Percentiles rank a stretch among this genome's conserved stretches.
Evolutionary conservation across 345 rosid genomes (phyloP).

Genomic region (Kernera saxatilis): DNA sequence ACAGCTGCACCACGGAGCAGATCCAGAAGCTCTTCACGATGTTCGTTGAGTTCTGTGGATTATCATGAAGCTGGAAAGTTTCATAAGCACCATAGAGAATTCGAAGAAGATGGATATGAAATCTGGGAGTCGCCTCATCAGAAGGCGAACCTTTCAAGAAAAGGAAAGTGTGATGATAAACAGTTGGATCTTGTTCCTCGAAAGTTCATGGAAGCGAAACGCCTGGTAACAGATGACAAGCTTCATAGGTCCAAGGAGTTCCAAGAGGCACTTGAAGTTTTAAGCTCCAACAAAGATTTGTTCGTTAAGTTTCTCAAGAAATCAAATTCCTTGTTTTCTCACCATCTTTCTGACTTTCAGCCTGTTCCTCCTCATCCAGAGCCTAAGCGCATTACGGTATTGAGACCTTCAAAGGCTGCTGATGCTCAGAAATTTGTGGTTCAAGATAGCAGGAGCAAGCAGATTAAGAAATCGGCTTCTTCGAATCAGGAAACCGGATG

Average conservation of each 20-base stretch:
- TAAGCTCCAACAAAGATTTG: constrained; percentile 69
- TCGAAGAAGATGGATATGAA: not conserved
- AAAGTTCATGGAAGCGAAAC: constrained; percentile 82
- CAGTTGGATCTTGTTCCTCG: constrained; percentile 77
- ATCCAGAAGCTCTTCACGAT: constrained; percentile 9
- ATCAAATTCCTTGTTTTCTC: constrained; percentile 62
- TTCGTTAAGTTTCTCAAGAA: constrained; percentile 72
- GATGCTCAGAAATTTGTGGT: constrained; percentile 41
- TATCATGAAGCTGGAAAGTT: not conserved
- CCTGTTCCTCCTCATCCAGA: constrained; percentile 48
- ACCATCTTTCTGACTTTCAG: constrained; percentile 43
- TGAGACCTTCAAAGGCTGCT: constrained; percentile 67
- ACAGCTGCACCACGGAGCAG: constrained; percentile 24
- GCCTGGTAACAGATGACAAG: constrained; percentile 66
- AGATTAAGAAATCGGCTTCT: constrained; percentile 33
- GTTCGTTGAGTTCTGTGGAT: constrained; percentile 1
- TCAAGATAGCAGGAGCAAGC: constrained; percentile 39
- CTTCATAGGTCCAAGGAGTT: constrained; percentile 76
- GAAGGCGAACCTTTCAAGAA: constrained; percentile 10
- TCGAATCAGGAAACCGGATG: constrained; percentile 32
- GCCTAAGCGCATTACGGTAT: constrained; percentile 76
- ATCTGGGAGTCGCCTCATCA: not conserved
- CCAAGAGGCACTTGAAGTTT: constrained; percentile 72
- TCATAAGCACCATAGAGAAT: not conserved
- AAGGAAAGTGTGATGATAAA: constrained; percentile 39